Conservation (phyloP, 306 rosid genomes). For the Rubus parviflorus region DNA sequence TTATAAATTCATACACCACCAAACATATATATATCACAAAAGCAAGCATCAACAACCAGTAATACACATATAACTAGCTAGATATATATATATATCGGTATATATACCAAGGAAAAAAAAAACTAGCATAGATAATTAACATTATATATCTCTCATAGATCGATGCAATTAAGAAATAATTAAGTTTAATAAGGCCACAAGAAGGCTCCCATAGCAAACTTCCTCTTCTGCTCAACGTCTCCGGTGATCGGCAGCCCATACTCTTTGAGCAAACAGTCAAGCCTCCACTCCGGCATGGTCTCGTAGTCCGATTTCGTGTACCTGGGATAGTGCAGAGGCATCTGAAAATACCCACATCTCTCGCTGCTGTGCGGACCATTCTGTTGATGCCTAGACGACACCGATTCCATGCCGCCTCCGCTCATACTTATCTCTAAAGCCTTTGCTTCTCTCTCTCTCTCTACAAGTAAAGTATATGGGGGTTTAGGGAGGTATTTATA, state of each 20-base stretch:
- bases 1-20: background rate
- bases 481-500: slow-evolving; percentile 4
- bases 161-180: background rate
- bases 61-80: background rate
- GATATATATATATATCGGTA: background rate
- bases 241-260: slow-evolving; percentile 58
- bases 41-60: background rate
- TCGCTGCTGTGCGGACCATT: slow-evolving; percentile 19
- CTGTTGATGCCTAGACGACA: slow-evolving; percentile 2
- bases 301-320: slow-evolving; percentile 58
- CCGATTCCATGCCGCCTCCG: slow-evolving; percentile 31
- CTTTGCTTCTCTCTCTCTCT: background rate
- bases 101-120: background rate
- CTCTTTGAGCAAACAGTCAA: slow-evolving; percentile 60
- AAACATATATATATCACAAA: background rate
- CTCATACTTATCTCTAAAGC: background rate
- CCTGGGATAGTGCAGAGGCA: slow-evolving; percentile 73
- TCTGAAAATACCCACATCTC: slow-evolving; percentile 43
- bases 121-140: background rate
- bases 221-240: slow-evolving; percentile 49
- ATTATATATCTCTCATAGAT: background rate
- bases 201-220: slow-evolving; percentile 66
- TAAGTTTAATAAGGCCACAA: slow-evolving; percentile 38
- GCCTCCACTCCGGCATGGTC: slow-evolving; percentile 69
- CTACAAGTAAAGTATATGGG: background rate